phyloP scores from a whole-genome alignment of 441 rosid genomes.

The Kokia cookei region DNA sequence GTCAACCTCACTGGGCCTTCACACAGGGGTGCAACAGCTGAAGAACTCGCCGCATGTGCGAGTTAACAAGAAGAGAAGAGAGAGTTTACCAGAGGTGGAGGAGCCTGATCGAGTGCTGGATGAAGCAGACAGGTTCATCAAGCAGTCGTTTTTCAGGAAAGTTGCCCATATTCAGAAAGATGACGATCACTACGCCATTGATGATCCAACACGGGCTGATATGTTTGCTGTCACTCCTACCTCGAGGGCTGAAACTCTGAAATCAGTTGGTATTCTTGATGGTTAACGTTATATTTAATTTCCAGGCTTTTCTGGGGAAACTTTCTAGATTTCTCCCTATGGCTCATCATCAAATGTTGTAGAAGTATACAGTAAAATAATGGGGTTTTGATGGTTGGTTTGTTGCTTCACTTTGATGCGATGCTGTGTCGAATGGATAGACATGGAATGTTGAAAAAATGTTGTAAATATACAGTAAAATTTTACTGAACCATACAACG shows the following conservation, averaged over 20 bases:
- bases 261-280: constrained; percentile 26
- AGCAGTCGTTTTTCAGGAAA: constrained; percentile 46
- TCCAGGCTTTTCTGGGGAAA: neutral
- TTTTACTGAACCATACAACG: no score
- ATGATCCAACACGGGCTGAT: constrained; percentile 17
- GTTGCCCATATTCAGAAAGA: constrained; percentile 44
- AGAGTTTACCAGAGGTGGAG: constrained; percentile 45
- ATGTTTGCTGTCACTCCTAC: neutral
- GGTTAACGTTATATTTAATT: neutral
- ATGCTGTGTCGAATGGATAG: neutral
- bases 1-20: constrained; percentile 30
- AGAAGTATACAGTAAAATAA: neutral
- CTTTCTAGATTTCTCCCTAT: neutral
- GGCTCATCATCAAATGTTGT: neutral
- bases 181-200: constrained; percentile 7
- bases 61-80: constrained; percentile 43
- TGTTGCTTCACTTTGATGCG: neutral
- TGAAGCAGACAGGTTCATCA: constrained; percentile 29
- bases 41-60: constrained; percentile 38
- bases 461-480: no score
- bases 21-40: constrained; percentile 42
- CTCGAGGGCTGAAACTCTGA: constrained; percentile 28
- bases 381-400: neutral
- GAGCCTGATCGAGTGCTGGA: constrained; percentile 43
- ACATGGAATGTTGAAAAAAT: no score